Conservation (phyloP, 2,329 filamentous ascomycete species). For the Pleomassaria siparia region DNA sequence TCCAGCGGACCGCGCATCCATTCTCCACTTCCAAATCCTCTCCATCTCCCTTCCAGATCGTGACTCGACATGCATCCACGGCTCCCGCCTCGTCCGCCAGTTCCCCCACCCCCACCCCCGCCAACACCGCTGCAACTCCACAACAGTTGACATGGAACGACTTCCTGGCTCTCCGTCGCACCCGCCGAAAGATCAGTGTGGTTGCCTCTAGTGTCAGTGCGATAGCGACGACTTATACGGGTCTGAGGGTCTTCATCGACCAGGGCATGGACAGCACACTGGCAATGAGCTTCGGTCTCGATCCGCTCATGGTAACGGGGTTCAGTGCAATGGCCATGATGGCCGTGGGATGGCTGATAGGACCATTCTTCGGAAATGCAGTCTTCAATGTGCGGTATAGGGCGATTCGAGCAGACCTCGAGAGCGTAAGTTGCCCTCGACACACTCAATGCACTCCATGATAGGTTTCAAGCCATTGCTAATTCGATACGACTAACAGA, state of each 20-base stretch:
- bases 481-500: conserved; percentile 45
- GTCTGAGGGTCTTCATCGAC: conserved; percentile 67
- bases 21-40: conserved; percentile 5
- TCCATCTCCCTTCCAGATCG: conserved; percentile 8
- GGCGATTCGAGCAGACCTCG: conserved; percentile 71
- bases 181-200: conserved; percentile 80
- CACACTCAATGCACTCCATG: neutral
- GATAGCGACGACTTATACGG: conserved; percentile 61
- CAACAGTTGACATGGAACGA: conserved; percentile 70
- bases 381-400: conserved; percentile 78
- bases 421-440: conserved; percentile 54
- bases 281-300: conserved; percentile 75
- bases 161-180: conserved; percentile 88
- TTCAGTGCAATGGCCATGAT: conserved; percentile 75
- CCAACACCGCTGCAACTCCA: conserved; percentile 17
- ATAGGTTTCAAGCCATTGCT: neutral
- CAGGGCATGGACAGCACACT: conserved; percentile 68
- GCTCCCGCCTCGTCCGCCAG: conserved; percentile 11
- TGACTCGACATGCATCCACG: conserved; percentile 29
- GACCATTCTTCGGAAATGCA: conserved; percentile 77
- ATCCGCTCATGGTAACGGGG: conserved; percentile 84
- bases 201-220: conserved; percentile 71
- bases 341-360: conserved; percentile 83
- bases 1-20: conserved; percentile 12
- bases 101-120: conserved; percentile 9